Base-by-base conservation (phyloP, 768 basidiomycete genomes). In the Mycena vulgaris region DNA sequence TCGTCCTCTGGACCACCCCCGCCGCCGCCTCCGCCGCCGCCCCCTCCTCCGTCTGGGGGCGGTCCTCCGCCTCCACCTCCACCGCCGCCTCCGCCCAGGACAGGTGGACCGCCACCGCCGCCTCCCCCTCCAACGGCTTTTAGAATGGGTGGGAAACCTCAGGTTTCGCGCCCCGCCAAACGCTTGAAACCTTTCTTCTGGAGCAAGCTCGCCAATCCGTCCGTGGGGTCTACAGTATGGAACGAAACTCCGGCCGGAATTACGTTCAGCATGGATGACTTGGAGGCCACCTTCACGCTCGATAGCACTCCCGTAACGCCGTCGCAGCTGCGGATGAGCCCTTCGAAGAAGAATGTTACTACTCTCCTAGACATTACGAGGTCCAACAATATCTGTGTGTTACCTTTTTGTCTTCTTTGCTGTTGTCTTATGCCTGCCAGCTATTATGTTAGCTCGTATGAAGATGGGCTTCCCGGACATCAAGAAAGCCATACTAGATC, bases 151-250 rank as follows among this genome's bases (percentile, higher is more conserved):
- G 72, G 68, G 42, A 83, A 78, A 59, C 69, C 75, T 27, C 86
- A 82, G 69, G 70, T 77, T 10, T 72, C 76, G 28, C 84, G 83
- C 16, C 89, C 91, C n/a, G 74, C 78, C 3, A 91, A 89, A 75
- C 86, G 88, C 53, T 78, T 95, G 59, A 92, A 93, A 79, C 94
- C 96, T 2, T 96, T 98, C 83, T 95, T 95, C 78, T 97, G 96
- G 96, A 92, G 90, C 71, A 97, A 97, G 74, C 70, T 96, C 6
- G 81, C 85, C n/a, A 78, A 77, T 16, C 73, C 83, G 9, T 76
- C 81, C 7, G 73, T 86, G 5, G 69, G 73, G 4, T 75, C 86
- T 9, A 93, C 93, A 1, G 85, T 98, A 13, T 98, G 95, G 95
- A 85, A 83, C 58, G 91, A 93, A 31, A 68, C 89, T 13, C 75